Evolutionary conservation across 192 early-diverging fungal species (phyloP), one percentile per base, ranked within the genome.

Genomic region (Globomyces pollinis-pini): DNA sequence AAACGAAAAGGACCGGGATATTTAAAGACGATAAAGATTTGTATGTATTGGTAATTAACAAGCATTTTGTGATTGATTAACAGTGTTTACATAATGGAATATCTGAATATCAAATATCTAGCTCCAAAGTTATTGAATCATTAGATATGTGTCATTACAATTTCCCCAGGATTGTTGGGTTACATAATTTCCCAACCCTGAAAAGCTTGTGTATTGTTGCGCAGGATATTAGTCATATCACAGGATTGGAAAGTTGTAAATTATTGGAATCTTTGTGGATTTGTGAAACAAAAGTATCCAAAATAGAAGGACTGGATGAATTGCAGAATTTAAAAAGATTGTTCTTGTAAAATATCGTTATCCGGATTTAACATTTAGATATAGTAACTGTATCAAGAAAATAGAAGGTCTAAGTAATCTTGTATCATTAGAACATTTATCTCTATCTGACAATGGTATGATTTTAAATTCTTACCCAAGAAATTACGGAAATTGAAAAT

Each of bases 121-220:
- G 29, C 20, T 33, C 18, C 43, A 38, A 63, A 9, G 50, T 28
- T 12, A 69, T 80, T 28, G 49, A 34, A 8, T 31, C 63, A 15
- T 6, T 83, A 20, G 79, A 76, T 66, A 78, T 83, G 80, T 82
- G 76, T 50, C 75, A 79, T 44, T 82, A 69, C 63, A 83, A 83
- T 57, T 64, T 67, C 18, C 62, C 69, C 39, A 45, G 12, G 23
- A 76, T 83, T 13, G 21, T 53, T 8, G 70, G 61, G 2, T 55
- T 82, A 24, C 18, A 54, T 21, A 34, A 74, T 28, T 83, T 83
- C 61, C 26, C 59, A 4, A 11, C 20, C 43, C 35, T 83, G 0
- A 68, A 31, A 35, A 65, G 67, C 8, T 60, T 83, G 1, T 79
- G 76, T 52, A 69, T 83, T 43, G 65, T 83, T 12, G 79, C 81